These are phyloP conservation scores for Rubia yunnanensis DNA, from an alignment of 257 asterid species.

Conservation along the genomic window DNA sequence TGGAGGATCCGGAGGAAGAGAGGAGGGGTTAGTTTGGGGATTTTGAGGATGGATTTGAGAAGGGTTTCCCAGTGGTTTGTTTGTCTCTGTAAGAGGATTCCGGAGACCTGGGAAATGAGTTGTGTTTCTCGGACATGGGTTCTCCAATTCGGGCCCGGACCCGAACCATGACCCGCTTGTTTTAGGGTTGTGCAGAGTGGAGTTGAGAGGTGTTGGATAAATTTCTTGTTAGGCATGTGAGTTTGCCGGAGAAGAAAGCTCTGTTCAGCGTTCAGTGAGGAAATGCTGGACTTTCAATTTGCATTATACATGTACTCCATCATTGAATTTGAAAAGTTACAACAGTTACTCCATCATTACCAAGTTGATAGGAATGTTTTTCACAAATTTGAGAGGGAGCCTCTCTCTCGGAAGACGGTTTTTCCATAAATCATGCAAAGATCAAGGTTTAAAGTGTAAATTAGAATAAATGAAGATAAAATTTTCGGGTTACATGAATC, in stretches of 20 bases:
- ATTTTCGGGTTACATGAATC: too few relatives aligned
- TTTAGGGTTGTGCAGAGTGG: slow-evolving; percentile 12
- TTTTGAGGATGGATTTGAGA: slow-evolving; percentile 28
- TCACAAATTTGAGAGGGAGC: too few relatives aligned
- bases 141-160: slow-evolving; percentile 46
- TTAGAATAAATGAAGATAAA: too few relatives aligned
- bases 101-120: slow-evolving; percentile 48
- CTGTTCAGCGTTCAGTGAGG: too few relatives aligned
- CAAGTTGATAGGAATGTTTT: too few relatives aligned
- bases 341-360: too few relatives aligned
- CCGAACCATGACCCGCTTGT: slow-evolving; percentile 15
- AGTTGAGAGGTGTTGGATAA: slow-evolving; percentile 15
- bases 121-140: slow-evolving; percentile 37
- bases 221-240: slow-evolving; percentile 17
- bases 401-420: too few relatives aligned
- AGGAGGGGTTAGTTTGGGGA: slow-evolving; percentile 32
- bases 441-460: too few relatives aligned
- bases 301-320: too few relatives aligned
- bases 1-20: slow-evolving; percentile 52
- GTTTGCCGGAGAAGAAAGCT: not conserved
- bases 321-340: too few relatives aligned
- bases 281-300: not conserved
- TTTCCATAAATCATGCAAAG: too few relatives aligned
- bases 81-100: slow-evolving; percentile 59
- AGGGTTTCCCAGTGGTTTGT: slow-evolving; percentile 58